These are phyloP conservation scores for Fusarium sp. DNA, from an alignment of 2,329 filamentous ascomycete genomes.

Conservation along the genomic window DNA sequence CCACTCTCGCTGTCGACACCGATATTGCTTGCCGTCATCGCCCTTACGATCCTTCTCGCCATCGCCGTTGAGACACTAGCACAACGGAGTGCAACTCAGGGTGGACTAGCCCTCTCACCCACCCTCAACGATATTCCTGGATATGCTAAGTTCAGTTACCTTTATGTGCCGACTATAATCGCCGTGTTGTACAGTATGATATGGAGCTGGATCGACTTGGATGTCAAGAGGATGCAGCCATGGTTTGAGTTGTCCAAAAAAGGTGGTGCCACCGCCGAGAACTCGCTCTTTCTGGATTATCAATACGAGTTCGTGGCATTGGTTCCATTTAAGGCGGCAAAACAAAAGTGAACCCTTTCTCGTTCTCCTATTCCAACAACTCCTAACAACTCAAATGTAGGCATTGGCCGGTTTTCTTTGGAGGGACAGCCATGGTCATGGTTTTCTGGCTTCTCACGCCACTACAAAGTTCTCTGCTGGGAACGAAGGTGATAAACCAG, in stretches of 20 bases:
- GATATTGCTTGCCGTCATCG: conserved; percentile 51
- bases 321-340: conserved; percentile 46
- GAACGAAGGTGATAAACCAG: too few relatives aligned
- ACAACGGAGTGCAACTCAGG: conserved; percentile 50
- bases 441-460: too few relatives aligned
- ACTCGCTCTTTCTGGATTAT: conserved; percentile 65
- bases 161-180: conserved; percentile 64
- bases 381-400: too few relatives aligned
- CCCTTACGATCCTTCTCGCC: conserved; percentile 54
- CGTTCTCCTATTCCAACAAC: too few relatives aligned
- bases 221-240: conserved; percentile 68
- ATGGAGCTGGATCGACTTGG: conserved; percentile 70
- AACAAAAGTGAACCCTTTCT: too few relatives aligned
- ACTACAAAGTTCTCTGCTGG: too few relatives aligned
- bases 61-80: conserved; percentile 58
- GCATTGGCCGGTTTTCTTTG: too few relatives aligned
- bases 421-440: too few relatives aligned
- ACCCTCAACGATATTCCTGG: conserved; percentile 49
- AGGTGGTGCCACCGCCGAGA: conserved; percentile 53
- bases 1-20: conserved; percentile 41
- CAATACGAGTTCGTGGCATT: conserved; percentile 54
- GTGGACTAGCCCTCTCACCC: conserved; percentile 51
- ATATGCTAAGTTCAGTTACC: conserved; percentile 52
- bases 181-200: conserved; percentile 65
- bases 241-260: conserved; percentile 66